Conservation (phyloP, 441 rosid genomes). For the Populus hybrid region DNA sequence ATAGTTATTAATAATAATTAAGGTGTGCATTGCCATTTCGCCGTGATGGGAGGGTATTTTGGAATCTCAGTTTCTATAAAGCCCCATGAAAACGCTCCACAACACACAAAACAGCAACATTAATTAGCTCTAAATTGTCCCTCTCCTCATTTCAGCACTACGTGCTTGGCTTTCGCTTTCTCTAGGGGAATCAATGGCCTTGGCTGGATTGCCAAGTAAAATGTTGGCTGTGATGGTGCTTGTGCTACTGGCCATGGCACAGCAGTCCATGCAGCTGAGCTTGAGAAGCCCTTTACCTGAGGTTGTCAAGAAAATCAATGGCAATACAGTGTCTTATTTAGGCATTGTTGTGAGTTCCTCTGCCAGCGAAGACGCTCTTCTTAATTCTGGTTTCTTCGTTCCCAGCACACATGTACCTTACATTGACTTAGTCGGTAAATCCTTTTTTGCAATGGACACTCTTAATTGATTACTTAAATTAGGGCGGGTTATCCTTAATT, state of each 20-base stretch:
- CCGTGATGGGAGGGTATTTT: too few species aligned
- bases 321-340: not conserved
- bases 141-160: too few species aligned
- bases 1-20: too few species aligned
- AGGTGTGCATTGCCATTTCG: too few species aligned
- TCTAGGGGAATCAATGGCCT: too few species aligned
- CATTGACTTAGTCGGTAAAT: not conserved
- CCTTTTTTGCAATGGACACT: not conserved
- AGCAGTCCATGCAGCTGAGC: slow-evolving; percentile 6
- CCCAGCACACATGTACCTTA: not conserved
- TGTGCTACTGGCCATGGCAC: slow-evolving; percentile 14
- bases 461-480: not conserved
- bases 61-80: too few species aligned
- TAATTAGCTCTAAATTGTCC: too few species aligned
- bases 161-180: too few species aligned
- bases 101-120: too few species aligned
- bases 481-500: not conserved
- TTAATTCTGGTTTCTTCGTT: not conserved
- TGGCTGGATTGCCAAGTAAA: too few species aligned
- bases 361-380: slow-evolving; percentile 5
- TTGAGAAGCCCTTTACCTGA: not conserved
- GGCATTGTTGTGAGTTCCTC: not conserved
- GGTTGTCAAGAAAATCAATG: not conserved
- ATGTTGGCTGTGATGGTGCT: slow-evolving; percentile 8
- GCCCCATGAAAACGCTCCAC: too few species aligned